These are phyloP conservation scores for Lantana camara DNA, from an alignment of 257 asterid genomes.

Conservation along the genomic window DNA sequence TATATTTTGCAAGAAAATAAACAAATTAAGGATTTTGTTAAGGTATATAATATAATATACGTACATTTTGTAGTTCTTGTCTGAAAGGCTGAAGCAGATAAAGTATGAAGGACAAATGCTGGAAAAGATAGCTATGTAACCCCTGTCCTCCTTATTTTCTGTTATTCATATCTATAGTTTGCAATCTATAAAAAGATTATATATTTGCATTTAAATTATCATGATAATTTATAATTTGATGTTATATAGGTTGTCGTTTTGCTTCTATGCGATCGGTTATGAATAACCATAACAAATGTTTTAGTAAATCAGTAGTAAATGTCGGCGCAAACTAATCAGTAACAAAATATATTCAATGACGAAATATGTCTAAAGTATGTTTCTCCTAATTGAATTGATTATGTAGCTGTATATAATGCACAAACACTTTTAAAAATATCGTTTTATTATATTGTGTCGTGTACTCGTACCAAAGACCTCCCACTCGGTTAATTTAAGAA, in stretches of 20 bases:
- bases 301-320: too few species aligned
- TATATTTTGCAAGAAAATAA: background rate
- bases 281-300: too few species aligned
- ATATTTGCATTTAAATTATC: background rate
- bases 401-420: too few species aligned
- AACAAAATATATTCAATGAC: too few species aligned
- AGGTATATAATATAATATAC: background rate
- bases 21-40: background rate
- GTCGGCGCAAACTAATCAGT: too few species aligned
- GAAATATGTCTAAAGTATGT: too few species aligned
- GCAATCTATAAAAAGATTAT: background rate
- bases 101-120: constrained; percentile 60
- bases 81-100: constrained; percentile 49
- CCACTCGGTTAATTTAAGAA: too few species aligned
- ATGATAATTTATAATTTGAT: background rate
- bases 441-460: too few species aligned
- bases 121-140: constrained; percentile 57
- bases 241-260: too few species aligned
- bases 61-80: constrained; percentile 41
- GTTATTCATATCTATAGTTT: background rate
- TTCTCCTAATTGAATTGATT: too few species aligned
- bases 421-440: background rate
- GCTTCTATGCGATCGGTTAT: too few species aligned
- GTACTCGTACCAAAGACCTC: too few species aligned
- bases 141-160: background rate